Conservation (phyloP, 805 yeast species). For the Schwanniomyces pseudopolymorphus region DNA sequence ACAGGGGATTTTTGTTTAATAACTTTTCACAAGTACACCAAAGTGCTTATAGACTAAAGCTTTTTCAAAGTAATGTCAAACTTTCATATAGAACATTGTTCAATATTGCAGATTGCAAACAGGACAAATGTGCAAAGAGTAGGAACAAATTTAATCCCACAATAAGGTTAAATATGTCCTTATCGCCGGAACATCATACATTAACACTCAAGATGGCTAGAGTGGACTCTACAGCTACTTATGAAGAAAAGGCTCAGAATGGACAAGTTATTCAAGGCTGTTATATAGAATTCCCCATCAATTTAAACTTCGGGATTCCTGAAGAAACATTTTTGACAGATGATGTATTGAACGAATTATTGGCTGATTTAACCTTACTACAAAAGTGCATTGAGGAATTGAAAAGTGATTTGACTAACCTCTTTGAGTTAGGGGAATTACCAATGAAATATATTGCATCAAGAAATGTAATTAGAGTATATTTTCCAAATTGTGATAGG, state of each 20-base stretch:
- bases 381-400: constrained; percentile 44
- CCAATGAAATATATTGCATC: constrained; percentile 52
- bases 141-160: constrained; percentile 4
- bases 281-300: constrained; percentile 35
- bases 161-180: constrained; percentile 28
- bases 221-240: constrained; percentile 16
- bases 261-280: constrained; percentile 21
- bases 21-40: constrained; percentile 24
- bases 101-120: constrained; percentile 4
- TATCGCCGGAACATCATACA: constrained; percentile 22
- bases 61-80: constrained; percentile 17
- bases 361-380: constrained; percentile 55
- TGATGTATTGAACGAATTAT: constrained; percentile 45
- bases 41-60: constrained; percentile 16
- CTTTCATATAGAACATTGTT: constrained; percentile 19
- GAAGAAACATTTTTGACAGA: constrained; percentile 29
- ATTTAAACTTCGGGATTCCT: constrained; percentile 26
- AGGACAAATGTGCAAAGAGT: background rate
- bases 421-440: constrained; percentile 64
- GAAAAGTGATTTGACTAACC: constrained; percentile 39
- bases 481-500: constrained; percentile 70
- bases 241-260: constrained; percentile 12
- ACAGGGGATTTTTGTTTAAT: constrained; percentile 19
- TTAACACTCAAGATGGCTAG: constrained; percentile 19
- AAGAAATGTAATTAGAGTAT: constrained; percentile 48